These are phyloP conservation scores for Penicillium sp. DNA, from an alignment of 2,329 filamentous ascomycete genomes.

Conservation along the genomic window DNA sequence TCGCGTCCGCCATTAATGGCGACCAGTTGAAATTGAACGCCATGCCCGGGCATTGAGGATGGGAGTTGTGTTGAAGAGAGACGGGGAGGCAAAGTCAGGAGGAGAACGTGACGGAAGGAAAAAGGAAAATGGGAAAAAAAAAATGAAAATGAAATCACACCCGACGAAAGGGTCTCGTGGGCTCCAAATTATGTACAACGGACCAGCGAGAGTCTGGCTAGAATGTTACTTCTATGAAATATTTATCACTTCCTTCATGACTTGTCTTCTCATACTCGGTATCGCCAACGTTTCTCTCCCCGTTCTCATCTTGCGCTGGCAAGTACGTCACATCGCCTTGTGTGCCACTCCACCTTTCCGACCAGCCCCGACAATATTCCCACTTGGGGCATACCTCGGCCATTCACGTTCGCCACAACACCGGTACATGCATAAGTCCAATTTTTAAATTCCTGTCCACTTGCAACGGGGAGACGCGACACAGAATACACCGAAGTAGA, in stretches of 20 bases:
- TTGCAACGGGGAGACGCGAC: not conserved
- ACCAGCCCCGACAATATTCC: slow-evolving; percentile 17
- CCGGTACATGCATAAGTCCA: slow-evolving; percentile 11
- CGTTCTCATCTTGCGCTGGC: no score
- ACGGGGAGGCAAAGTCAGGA: slow-evolving; percentile 6
- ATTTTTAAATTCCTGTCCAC: not conserved
- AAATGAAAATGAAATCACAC: no score
- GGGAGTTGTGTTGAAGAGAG: slow-evolving; percentile 5
- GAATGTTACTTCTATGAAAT: no score
- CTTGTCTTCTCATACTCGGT: no score
- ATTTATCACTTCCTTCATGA: no score
- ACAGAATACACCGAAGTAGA: no score
- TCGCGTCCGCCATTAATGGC: slow-evolving; percentile 90
- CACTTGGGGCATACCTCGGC: slow-evolving; percentile 9
- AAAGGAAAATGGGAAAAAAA: not conserved
- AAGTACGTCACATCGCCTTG: slow-evolving; percentile 12
- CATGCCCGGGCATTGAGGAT: slow-evolving; percentile 54
- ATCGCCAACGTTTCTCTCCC: no score
- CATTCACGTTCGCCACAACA: slow-evolving; percentile 9
- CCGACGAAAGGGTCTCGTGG: no score
- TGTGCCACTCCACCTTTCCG: slow-evolving; percentile 11
- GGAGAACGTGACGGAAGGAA: not conserved
- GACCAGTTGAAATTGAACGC: slow-evolving; percentile 99
- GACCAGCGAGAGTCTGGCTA: no score
- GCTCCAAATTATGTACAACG: no score